Percentiles rank a stretch among this genome's conserved stretches.
phyloP scores from a whole-genome alignment of 2,329 filamentous ascomycete species.

The Calcarisporium arbuscula region DNA sequence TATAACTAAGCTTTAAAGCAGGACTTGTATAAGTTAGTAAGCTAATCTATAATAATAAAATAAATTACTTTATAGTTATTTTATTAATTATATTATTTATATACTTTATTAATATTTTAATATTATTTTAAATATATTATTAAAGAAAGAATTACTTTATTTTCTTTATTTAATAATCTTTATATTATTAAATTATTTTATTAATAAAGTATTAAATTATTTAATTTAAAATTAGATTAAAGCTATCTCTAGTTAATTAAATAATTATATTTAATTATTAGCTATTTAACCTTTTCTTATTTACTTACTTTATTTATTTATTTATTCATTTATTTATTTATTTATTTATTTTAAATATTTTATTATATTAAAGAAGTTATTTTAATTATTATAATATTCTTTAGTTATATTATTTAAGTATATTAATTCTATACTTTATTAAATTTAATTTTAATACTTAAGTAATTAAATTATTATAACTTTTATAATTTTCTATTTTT shows the following conservation, averaged over 20 bases:
- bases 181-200: background rate
- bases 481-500: background rate
- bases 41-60: no score
- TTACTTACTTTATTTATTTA: no score
- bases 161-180: background rate
- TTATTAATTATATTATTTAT: background rate
- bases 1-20: no score
- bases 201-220: background rate
- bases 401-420: background rate
- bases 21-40: no score
- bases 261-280: background rate
- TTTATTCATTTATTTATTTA: no score
- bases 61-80: no score
- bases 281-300: no score
- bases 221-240: background rate
- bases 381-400: background rate
- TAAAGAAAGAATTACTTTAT: background rate
- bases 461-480: background rate
- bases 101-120: background rate
- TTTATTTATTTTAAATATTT: no score
- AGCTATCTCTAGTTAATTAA: background rate
- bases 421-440: background rate
- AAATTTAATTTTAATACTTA: background rate
- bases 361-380: background rate
- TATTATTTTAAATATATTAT: background rate